These are phyloP conservation scores for Lachnellula occidentalis DNA, from an alignment of 2,329 filamentous ascomycete species.

Conservation along the genomic window DNA sequence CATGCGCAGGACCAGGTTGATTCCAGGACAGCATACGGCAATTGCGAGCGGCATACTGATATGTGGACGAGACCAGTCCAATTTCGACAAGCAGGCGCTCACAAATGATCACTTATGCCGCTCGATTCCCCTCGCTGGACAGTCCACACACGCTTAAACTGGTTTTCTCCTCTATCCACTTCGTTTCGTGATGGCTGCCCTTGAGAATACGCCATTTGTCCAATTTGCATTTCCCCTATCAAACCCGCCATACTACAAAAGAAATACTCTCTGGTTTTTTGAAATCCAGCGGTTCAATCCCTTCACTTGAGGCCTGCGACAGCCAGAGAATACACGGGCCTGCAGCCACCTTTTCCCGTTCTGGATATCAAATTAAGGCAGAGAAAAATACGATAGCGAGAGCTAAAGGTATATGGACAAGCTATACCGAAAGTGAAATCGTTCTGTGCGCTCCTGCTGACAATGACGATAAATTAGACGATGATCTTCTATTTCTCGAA, in stretches of 20 bases:
- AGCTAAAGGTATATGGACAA: conserved; percentile 7
- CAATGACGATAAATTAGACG: conserved; percentile 5
- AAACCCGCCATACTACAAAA: conserved; percentile 4
- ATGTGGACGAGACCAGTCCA: conserved; percentile 9
- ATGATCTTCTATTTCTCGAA: conserved; percentile 11
- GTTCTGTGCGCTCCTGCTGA: conserved; percentile 7
- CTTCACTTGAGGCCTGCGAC: not conserved
- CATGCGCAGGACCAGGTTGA: conserved; percentile 12
- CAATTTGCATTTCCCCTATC: conserved; percentile 13
- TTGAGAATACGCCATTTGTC: conserved; percentile 13
- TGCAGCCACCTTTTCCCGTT: conserved; percentile 6
- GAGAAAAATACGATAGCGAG: conserved; percentile 6
- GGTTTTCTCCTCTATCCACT: conserved; percentile 4
- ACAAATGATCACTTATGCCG: conserved; percentile 11
- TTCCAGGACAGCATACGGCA: conserved; percentile 14
- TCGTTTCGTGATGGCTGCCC: conserved; percentile 10
- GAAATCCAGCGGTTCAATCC: conserved; percentile 4
- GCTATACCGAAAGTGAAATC: conserved; percentile 5
- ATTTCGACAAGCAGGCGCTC: conserved; percentile 5
- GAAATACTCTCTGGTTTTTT: conserved; percentile 6
- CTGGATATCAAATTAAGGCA: conserved; percentile 6
- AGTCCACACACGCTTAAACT: conserved; percentile 10
- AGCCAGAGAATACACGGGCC: conserved; percentile 8
- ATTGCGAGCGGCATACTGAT: conserved; percentile 14
- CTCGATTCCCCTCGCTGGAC: conserved; percentile 12